Evolutionary conservation across 805 yeast genomes (phyloP).

Genomic region (Wickerhamiella lipophila): DNA sequence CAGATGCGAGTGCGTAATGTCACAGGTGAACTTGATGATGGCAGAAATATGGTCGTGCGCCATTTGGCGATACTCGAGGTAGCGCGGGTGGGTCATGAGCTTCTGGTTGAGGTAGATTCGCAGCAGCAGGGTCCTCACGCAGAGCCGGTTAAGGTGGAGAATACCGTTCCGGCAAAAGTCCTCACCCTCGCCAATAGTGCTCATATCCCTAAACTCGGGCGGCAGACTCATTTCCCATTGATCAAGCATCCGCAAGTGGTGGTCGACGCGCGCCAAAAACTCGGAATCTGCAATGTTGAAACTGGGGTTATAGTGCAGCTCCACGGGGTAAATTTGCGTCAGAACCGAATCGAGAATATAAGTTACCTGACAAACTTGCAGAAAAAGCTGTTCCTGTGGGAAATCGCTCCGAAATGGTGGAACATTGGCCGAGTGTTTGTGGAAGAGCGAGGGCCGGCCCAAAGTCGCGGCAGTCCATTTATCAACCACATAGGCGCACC

Average conservation of each 20-base stretch:
- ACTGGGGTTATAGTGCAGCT: constrained; percentile 14
- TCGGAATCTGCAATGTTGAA: constrained; percentile 13
- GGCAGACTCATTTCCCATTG: constrained; percentile 24
- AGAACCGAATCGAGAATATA: constrained; percentile 22
- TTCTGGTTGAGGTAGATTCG: constrained; percentile 22
- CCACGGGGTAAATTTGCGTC: constrained; percentile 20
- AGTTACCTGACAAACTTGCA: constrained; percentile 22
- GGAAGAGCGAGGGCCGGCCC: constrained; percentile 26
- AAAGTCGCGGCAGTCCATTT: constrained; percentile 28
- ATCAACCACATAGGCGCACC: constrained; percentile 27
- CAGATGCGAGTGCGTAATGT: constrained; percentile 27
- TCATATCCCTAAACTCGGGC: constrained; percentile 23
- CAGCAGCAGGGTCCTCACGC: constrained; percentile 25
- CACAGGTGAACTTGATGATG: constrained; percentile 25
- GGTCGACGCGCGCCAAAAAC: constrained; percentile 15
- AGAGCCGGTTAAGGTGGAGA: constrained; percentile 23
- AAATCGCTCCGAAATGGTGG: constrained; percentile 20
- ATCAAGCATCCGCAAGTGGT: constrained; percentile 17
- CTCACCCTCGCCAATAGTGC: constrained; percentile 16
- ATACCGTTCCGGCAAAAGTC: constrained; percentile 27
- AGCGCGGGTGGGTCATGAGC: constrained; percentile 16
- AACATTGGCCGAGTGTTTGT: neutral
- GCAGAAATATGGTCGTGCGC: constrained; percentile 25
- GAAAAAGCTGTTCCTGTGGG: constrained; percentile 25
- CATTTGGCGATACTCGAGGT: constrained; percentile 19